Conservation (phyloP, 768 basidiomycete genomes). For the Gymnopilus dilepis region DNA sequence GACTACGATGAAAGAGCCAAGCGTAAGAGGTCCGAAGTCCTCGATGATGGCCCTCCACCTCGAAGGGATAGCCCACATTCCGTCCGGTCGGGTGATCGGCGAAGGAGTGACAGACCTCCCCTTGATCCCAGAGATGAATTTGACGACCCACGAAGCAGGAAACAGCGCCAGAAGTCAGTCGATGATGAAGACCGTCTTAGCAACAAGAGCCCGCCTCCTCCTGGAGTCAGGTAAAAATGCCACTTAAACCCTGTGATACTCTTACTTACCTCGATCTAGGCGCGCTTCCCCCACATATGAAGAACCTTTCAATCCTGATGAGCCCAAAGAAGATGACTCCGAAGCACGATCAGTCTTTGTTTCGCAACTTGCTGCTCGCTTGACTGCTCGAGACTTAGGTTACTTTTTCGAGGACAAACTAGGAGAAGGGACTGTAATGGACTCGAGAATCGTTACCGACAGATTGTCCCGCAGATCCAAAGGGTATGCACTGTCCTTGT, state of each 20-base stretch:
- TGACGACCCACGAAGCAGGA: slow-evolving; percentile 56
- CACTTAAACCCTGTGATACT: background rate
- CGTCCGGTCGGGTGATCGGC: slow-evolving; percentile 63
- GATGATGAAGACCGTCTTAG: slow-evolving; percentile 46
- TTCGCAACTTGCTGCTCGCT: slow-evolving; percentile 95
- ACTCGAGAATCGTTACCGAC: slow-evolving; percentile 96
- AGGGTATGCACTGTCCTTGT: slow-evolving; percentile 62
- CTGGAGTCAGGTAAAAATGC: slow-evolving; percentile 45
- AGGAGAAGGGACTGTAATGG: slow-evolving; percentile 92
- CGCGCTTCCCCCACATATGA: slow-evolving; percentile 66
- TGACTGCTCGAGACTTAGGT: slow-evolving; percentile 96
- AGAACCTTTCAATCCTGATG: slow-evolving; percentile 82
- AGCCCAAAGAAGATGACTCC: slow-evolving; percentile 93
- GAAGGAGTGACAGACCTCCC: slow-evolving; percentile 51
- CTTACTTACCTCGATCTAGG: slow-evolving; percentile 41
- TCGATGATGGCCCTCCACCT: slow-evolving; percentile 48
- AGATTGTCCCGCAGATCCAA: slow-evolving; percentile 95
- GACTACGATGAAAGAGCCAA: slow-evolving; percentile 66
- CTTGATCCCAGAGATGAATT: slow-evolving; percentile 66
- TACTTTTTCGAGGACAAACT: slow-evolving; percentile 99
- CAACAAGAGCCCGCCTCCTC: slow-evolving; percentile 49
- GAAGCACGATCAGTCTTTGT: slow-evolving; percentile 99
- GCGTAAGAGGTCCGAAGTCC: slow-evolving; percentile 65
- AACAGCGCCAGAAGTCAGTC: slow-evolving; percentile 44
- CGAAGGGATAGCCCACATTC: slow-evolving; percentile 56